A percentile compares a stretch with the other conserved stretches of the same genome.
phyloP scores from a whole-genome alignment of 2,329 filamentous ascomycete genomes.

The Fusarium globosum region DNA sequence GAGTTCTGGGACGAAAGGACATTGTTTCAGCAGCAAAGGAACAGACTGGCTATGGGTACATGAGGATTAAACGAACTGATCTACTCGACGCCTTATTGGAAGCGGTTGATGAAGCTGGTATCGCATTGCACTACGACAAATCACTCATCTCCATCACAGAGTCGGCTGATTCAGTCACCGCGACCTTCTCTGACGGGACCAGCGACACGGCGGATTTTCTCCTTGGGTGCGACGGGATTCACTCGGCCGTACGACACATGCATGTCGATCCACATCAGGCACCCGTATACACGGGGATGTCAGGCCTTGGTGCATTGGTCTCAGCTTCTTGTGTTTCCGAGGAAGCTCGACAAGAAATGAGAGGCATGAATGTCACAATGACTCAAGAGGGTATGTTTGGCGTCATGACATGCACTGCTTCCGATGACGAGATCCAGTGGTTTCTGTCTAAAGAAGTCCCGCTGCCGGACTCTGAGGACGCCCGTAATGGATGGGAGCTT shows the following conservation, averaged over 20 bases:
- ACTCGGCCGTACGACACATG: not conserved
- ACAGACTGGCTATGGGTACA: not conserved
- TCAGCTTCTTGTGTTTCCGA: not conserved
- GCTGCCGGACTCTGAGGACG: not conserved
- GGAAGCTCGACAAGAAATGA: not conserved
- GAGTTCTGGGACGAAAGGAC: not conserved
- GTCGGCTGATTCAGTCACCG: not conserved
- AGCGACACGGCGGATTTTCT: not conserved
- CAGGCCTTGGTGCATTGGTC: not conserved
- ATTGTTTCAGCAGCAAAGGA: not conserved
- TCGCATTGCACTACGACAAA: not conserved
- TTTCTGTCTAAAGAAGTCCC: not conserved
- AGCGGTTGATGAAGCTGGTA: not conserved
- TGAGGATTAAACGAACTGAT: slow-evolving; percentile 2
- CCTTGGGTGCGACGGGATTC: not conserved
- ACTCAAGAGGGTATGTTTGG: slow-evolving; percentile 4
- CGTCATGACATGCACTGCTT: not conserved
- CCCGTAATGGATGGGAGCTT: not conserved
- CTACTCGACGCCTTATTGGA: not conserved
- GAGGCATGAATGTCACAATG: slow-evolving; percentile 2
- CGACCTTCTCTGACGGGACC: not conserved
- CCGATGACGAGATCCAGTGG: not conserved
- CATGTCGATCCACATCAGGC: not conserved
- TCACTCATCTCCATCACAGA: not conserved
- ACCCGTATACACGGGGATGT: not conserved